Base-by-base conservation (phyloP, 306 rosid species). In the Chamaecrista fasciculata region DNA sequence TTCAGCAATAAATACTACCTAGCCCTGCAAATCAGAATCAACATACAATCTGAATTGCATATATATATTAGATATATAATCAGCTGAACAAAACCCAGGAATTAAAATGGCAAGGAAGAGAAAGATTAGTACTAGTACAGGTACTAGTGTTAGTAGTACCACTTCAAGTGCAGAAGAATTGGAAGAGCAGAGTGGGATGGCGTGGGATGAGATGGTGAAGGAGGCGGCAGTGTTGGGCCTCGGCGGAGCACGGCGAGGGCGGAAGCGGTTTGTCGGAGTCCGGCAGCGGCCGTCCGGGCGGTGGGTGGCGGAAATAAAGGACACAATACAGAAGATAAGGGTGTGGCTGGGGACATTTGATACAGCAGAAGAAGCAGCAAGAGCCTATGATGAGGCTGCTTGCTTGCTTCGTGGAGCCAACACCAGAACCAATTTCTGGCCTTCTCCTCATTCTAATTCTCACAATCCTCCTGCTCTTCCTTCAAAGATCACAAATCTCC, bases 221-320 rank as follows among this genome's bases (percentile, higher is more conserved):
- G 95, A 89, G 61, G 95, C 95, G 0, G 82, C 83, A 3, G 76
- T 77, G 4, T 70, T 85, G 34, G 78, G 75, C n/a, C 76, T 84
- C 28, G 78, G 75, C n/a, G 75, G 74, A 6, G 18, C 25, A 4
- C 51, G 83, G 8, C 77, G 88, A 65, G 69, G 84, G 3, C 82
- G 87, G 2, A 90, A 87, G 80, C 78, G 83, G 29, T 90, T 85
- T 44, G 89, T 91, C 26, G 95, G 97, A 1, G 95, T 91, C 25
- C 82, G 95, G 65, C 97, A 87, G 80, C 75, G 97, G 68, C 95
- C 95, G 21, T 91, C 97, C 0, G 97, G 97, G 0, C 47, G 97
- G 70, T 91, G 97, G 97, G 97, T 90, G 34, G 96, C 96, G 10
- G 96, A 90, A 84, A 90, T 90, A 58, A 90, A 90, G 49, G 96